Percentiles rank a stretch among this genome's conserved stretches.
Conservation (phyloP, 352 stramenopile species). For the Thraustotheca clavata region DNA sequence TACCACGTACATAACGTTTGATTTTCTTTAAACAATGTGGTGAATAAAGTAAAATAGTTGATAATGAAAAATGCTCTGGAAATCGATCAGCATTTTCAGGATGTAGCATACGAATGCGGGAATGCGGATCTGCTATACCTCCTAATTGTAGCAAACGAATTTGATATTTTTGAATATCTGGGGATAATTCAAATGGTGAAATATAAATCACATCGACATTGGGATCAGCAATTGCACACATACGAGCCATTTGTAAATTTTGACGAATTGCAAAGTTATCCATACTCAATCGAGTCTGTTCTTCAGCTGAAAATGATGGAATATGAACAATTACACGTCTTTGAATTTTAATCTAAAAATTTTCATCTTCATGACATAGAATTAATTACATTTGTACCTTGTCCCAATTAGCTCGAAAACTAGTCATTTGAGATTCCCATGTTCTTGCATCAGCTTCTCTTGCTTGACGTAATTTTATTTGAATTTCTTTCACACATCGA, state of each 20-base stretch:
- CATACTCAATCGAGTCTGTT: constrained; percentile 47
- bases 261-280: constrained; percentile 66
- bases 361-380: neutral
- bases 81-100: constrained; percentile 78
- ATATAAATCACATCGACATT: constrained; percentile 87
- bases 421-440: constrained; percentile 43
- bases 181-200: constrained; percentile 63
- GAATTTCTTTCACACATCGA: constrained; percentile 33
- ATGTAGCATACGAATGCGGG: constrained; percentile 71
- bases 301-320: constrained; percentile 67
- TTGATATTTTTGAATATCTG: constrained; percentile 72
- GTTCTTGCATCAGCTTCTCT: constrained; percentile 30
- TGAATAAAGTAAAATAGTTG: constrained; percentile 77
- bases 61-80: constrained; percentile 70
- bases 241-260: constrained; percentile 73
- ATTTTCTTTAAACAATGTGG: constrained; percentile 67
- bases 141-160: constrained; percentile 79
- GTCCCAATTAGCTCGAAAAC: constrained; percentile 42
- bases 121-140: constrained; percentile 41
- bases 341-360: constrained; percentile 27
- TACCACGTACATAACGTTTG: constrained; percentile 38
- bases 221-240: constrained; percentile 57
- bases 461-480: constrained; percentile 30
- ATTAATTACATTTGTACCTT: constrained; percentile 10
- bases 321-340: constrained; percentile 73